These are phyloP conservation scores for Colletotrichum truncatum DNA, from an alignment of 2,329 filamentous ascomycete genomes.

Conservation along the genomic window DNA sequence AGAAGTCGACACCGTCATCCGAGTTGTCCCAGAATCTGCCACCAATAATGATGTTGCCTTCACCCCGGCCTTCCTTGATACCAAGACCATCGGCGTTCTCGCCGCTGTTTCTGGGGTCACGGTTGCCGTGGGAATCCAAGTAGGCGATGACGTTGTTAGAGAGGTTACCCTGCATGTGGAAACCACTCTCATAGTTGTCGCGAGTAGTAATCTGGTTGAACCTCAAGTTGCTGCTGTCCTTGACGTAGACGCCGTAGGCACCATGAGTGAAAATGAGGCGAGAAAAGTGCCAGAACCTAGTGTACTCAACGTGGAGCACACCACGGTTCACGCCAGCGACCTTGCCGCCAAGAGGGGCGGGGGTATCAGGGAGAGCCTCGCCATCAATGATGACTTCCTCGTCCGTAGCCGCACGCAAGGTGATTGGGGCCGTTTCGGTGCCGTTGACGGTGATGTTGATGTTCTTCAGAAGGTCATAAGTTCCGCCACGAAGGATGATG, in stretches of 20 bases:
- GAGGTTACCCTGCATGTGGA: conserved; percentile 39
- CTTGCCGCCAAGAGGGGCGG: conserved; percentile 47
- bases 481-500: conserved; percentile 42
- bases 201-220: conserved; percentile 45
- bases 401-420: conserved; percentile 49
- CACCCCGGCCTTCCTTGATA: conserved; percentile 53
- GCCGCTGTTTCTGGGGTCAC: conserved; percentile 54
- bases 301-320: conserved; percentile 54
- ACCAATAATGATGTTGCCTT: conserved; percentile 50
- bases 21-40: conserved; percentile 56
- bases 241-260: conserved; percentile 45
- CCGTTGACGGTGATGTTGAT: conserved; percentile 57
- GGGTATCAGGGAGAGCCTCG: conserved; percentile 49
- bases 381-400: conserved; percentile 58
- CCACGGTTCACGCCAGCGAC: conserved; percentile 52
- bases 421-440: conserved; percentile 48
- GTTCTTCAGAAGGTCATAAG: conserved; percentile 54
- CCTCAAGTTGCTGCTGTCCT: conserved; percentile 45
- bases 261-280: conserved; percentile 46
- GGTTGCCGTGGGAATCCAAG: conserved; percentile 48
- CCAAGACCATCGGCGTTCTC: conserved; percentile 55
- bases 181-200: conserved; percentile 48
- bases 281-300: conserved; percentile 45
- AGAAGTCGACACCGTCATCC: conserved; percentile 54
- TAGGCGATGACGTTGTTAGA: conserved; percentile 44